A percentile compares a stretch with the other conserved stretches of the same genome.
Conservation (phyloP, 2,329 filamentous ascomycete genomes). For the Monilinia polystroma region DNA sequence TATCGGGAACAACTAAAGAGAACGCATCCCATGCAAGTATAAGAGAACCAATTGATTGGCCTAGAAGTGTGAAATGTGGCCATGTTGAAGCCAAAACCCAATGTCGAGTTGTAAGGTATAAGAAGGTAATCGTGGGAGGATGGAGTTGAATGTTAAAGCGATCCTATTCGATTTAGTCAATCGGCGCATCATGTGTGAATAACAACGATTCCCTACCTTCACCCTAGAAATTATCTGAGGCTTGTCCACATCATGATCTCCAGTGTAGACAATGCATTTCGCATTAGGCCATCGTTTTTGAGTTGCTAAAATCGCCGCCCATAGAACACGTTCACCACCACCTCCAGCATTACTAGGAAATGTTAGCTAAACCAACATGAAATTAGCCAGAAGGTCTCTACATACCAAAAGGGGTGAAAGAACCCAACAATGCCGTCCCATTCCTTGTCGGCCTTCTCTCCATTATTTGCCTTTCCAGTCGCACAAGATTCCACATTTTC, state of each 20-base stretch:
- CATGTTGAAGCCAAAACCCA: constrained; percentile 86
- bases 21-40: constrained; percentile 90
- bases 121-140: constrained; percentile 76
- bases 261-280: constrained; percentile 90
- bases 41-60: constrained; percentile 89
- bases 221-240: constrained; percentile 74
- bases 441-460: constrained; percentile 50
- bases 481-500: constrained; percentile 63
- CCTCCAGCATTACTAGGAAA: constrained; percentile 80
- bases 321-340: constrained; percentile 91
- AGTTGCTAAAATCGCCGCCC: constrained; percentile 90
- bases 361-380: constrained; percentile 22
- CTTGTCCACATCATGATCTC: constrained; percentile 87
- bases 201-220: constrained; percentile 50
- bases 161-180: constrained; percentile 48
- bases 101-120: constrained; percentile 85
- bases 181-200: constrained; percentile 9
- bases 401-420: constrained; percentile 94
- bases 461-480: constrained; percentile 47
- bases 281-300: constrained; percentile 86
- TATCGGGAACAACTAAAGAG: constrained; percentile 83
- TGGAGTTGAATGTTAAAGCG: constrained; percentile 93
- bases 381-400: neutral
- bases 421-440: constrained; percentile 91
- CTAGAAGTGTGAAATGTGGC: constrained; percentile 87